Percentiles rank a stretch among this genome's conserved stretches.
These are phyloP conservation scores for Kwoniella europaea DNA, from an alignment of 768 basidiomycete species.

Conservation along the genomic window DNA sequence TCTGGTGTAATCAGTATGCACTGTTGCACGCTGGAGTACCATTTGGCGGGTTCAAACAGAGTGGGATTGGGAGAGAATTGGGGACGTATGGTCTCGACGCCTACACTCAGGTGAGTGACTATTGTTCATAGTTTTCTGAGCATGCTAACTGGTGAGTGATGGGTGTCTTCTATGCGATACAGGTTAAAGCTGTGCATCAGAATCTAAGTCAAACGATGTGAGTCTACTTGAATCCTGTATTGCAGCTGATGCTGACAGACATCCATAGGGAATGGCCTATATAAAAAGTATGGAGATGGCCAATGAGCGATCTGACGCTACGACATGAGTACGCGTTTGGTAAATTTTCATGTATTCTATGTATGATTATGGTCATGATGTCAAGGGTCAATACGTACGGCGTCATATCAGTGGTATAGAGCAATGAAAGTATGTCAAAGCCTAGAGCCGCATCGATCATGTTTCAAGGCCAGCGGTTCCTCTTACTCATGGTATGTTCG, in stretches of 20 bases:
- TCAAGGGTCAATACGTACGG: no score
- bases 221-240: background rate
- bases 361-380: no score
- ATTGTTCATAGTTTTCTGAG: no score
- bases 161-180: constrained; percentile 53
- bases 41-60: constrained; percentile 83
- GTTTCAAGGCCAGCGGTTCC: no score
- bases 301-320: no score
- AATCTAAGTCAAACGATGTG: constrained; percentile 60
- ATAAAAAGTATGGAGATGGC: background rate
- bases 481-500: no score
- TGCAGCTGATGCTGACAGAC: background rate
- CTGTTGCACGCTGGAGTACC: constrained; percentile 78
- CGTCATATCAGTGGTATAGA: no score
- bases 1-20: constrained; percentile 77
- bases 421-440: no score
- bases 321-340: no score
- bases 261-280: background rate
- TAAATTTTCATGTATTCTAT: no score
- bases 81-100: constrained; percentile 71
- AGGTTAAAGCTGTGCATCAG: constrained; percentile 72
- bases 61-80: constrained; percentile 76
- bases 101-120: constrained; percentile 55
- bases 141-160: background rate
- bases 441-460: no score